These are phyloP conservation scores for Picea abies DNA, from an alignment of 83 land plant genomes.

Conservation along the genomic window DNA sequence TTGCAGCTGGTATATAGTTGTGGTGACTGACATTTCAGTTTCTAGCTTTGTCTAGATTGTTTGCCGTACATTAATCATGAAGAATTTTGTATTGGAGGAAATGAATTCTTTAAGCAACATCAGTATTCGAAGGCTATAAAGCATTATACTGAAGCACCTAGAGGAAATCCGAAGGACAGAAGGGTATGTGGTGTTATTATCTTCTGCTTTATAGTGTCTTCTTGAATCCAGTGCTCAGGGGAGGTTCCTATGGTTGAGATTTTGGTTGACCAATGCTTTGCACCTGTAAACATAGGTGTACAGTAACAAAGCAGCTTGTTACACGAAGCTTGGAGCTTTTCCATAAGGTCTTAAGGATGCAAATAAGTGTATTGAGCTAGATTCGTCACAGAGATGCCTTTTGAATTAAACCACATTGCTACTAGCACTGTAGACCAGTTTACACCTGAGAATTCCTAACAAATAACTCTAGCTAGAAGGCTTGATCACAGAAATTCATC, in stretches of 20 bases:
- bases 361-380: background rate
- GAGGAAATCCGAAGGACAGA: slow-evolving; percentile 84
- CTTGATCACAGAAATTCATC: no score
- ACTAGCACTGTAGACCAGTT: no score
- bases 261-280: background rate
- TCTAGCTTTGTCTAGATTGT: background rate
- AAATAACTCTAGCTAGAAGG: no score
- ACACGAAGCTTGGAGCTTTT: slow-evolving; percentile 93
- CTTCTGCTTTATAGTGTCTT: background rate
- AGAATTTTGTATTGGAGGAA: slow-evolving; percentile 50
- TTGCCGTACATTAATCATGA: background rate
- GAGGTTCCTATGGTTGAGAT: background rate
- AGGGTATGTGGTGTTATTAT: slow-evolving; percentile 45
- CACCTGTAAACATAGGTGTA: slow-evolving; percentile 60
- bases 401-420: no score
- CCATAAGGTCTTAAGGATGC: slow-evolving; percentile 97
- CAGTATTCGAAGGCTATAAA: slow-evolving; percentile 94
- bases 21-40: background rate
- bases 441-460: no score
- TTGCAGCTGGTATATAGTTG: no score
- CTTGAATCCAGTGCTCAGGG: background rate
- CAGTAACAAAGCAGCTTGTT: slow-evolving; percentile 95
- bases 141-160: slow-evolving; percentile 89
- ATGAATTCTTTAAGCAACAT: slow-evolving; percentile 88
- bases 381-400: no score